Conservation (phyloP, 1,284 basidiomycete species). For the Ceratobasidium theobromae region DNA sequence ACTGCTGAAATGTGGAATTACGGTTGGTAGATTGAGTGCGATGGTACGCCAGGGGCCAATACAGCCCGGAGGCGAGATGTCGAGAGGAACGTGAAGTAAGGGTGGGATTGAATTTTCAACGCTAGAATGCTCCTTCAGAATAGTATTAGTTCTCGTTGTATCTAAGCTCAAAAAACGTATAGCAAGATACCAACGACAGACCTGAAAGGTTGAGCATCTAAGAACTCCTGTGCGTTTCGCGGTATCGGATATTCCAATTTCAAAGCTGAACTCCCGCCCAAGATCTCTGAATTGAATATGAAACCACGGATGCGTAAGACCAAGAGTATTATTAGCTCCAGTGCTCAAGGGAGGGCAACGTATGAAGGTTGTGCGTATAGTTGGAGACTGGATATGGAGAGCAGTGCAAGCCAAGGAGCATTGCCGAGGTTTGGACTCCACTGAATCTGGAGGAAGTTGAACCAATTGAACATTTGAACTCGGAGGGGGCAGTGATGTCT, state of each 20-base stretch:
- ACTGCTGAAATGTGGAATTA: slow-evolving; percentile 62
- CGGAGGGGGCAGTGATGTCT: slow-evolving; percentile 55
- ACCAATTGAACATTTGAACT: slow-evolving; percentile 46
- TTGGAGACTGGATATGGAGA: slow-evolving; percentile 81
- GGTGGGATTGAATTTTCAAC: slow-evolving; percentile 53
- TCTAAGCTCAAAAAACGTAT: slow-evolving; percentile 36
- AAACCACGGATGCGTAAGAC: slow-evolving; percentile 70
- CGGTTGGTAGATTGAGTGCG: slow-evolving; percentile 58
- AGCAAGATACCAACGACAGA: too few relatives aligned
- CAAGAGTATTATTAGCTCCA: slow-evolving; percentile 48
- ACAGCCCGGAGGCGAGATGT: slow-evolving; percentile 56
- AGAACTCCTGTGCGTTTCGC: slow-evolving; percentile 60
- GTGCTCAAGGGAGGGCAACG: slow-evolving; percentile 53
- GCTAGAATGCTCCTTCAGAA: slow-evolving; percentile 56
- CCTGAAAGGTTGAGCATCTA: slow-evolving; percentile 81
- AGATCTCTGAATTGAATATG: slow-evolving; percentile 72
- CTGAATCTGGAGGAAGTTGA: slow-evolving; percentile 20
- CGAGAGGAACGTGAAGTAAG: slow-evolving; percentile 71
- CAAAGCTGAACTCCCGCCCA: slow-evolving; percentile 69
- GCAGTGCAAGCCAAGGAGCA: slow-evolving; percentile 49
- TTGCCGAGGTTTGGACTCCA: slow-evolving; percentile 41
- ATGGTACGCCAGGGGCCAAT: slow-evolving; percentile 68
- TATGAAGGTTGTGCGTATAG: slow-evolving; percentile 67
- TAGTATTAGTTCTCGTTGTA: slow-evolving; percentile 20
- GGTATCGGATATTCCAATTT: slow-evolving; percentile 72